Conservation (phyloP, 2,329 filamentous ascomycete genomes). For the Ceratocystiopsis brevicomis region DNA sequence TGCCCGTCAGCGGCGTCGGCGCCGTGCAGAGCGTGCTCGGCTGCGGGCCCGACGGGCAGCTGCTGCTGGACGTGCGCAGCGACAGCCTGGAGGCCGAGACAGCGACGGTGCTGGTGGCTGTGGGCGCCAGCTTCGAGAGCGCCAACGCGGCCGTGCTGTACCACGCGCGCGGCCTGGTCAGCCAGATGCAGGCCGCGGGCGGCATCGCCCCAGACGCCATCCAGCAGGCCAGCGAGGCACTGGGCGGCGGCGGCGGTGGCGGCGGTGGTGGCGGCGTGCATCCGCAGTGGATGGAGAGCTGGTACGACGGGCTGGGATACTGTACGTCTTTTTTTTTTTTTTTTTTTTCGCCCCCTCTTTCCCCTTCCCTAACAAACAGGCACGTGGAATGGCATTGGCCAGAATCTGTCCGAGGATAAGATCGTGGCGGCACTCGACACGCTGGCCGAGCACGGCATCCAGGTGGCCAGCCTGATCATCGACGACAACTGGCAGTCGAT, state of each 20-base stretch:
- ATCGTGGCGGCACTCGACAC: constrained; percentile 56
- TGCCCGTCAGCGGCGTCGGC: constrained; percentile 58
- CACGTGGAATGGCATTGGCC: constrained; percentile 89
- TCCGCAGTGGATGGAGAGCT: constrained; percentile 58
- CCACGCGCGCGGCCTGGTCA: constrained; percentile 53
- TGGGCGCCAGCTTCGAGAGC: constrained; percentile 53
- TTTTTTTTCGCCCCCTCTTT: no score
- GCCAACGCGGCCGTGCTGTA: constrained; percentile 72
- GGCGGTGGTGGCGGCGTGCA: constrained; percentile 24
- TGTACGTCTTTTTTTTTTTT: constrained; percentile 24
- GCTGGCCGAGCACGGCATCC: constrained; percentile 52
- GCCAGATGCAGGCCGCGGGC: constrained; percentile 18
- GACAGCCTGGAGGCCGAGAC: constrained; percentile 39
- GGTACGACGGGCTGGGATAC: constrained; percentile 85
- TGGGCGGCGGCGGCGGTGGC: constrained; percentile 22
- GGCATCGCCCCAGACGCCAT: background rate
- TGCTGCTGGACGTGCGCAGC: constrained; percentile 53
- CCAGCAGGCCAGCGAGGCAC: constrained; percentile 10
- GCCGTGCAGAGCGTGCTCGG: constrained; percentile 52
- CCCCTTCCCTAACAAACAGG: no score
- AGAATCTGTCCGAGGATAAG: constrained; percentile 62
- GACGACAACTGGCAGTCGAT: constrained; percentile 94
- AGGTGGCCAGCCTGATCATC: constrained; percentile 73
- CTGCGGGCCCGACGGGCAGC: constrained; percentile 42
- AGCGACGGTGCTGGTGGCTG: constrained; percentile 48